Conservation (phyloP, 495 filamentous ascomycete genomes). For the Neurospora tetraspora region DNA sequence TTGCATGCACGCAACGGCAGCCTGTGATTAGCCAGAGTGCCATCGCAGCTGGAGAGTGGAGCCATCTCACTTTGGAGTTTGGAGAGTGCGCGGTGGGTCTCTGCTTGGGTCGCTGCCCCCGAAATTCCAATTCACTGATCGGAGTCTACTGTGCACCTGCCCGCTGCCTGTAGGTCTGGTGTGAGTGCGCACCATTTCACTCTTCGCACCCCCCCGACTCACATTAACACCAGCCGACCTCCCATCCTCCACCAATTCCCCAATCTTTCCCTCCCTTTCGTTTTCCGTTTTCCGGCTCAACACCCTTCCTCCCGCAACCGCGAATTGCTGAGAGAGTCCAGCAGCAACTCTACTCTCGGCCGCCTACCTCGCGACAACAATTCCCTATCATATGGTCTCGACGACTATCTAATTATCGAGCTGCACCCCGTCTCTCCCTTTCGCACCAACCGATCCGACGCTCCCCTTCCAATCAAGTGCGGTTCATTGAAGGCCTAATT, state of each 20-base stretch:
- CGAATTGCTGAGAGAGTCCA: not conserved
- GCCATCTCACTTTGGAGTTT: not conserved
- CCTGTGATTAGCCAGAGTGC: not conserved
- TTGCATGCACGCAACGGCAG: not conserved
- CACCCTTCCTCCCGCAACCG: not conserved
- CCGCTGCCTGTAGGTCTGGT: not conserved
- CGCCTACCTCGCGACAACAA: not conserved
- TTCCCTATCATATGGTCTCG: not conserved
- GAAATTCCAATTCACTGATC: not conserved
- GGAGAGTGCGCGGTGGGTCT: not conserved
- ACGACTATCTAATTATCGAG: not conserved
- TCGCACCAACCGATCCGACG: not conserved
- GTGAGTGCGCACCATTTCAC: not conserved
- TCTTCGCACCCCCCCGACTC: not conserved
- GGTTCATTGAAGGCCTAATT: not conserved
- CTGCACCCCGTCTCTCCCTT: not conserved
- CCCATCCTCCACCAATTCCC: not conserved
- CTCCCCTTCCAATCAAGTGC: not conserved
- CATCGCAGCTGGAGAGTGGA: not conserved
- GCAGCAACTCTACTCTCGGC: not conserved
- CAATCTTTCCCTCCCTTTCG: not conserved
- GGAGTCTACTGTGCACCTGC: not conserved
- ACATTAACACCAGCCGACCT: not conserved
- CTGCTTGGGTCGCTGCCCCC: not conserved
- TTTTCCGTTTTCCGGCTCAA: not conserved